Conservation (phyloP, 2,329 filamentous ascomycete genomes). For the Pyrenophora graminea region DNA sequence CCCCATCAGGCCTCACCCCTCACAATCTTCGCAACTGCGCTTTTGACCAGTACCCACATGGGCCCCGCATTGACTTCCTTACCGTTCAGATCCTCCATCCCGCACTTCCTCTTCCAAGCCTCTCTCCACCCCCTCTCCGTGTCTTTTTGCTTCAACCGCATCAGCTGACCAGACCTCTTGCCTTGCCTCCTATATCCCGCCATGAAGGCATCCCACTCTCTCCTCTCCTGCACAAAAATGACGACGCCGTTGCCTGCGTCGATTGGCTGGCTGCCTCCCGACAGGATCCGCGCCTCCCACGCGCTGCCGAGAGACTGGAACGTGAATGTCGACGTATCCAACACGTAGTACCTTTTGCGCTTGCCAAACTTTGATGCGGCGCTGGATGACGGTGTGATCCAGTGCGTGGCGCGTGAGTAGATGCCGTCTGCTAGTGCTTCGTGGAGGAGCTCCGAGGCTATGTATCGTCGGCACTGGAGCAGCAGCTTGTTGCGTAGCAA, state of each 20-base stretch:
- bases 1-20: constrained; percentile 27
- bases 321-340: constrained; percentile 24
- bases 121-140: constrained; percentile 29
- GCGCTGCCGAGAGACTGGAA: constrained; percentile 25
- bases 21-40: constrained; percentile 29
- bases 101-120: constrained; percentile 31
- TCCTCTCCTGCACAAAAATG: constrained; percentile 30
- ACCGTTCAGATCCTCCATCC: constrained; percentile 23
- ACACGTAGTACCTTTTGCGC: constrained; percentile 31
- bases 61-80: constrained; percentile 32
- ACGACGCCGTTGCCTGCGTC: constrained; percentile 33
- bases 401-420: constrained; percentile 28
- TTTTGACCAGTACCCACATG: constrained; percentile 36
- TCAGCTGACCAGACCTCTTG: constrained; percentile 26
- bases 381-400: constrained; percentile 28
- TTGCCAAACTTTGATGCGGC: constrained; percentile 22
- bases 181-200: constrained; percentile 29
- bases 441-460: constrained; percentile 21
- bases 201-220: constrained; percentile 31
- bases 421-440: constrained; percentile 31
- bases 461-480: constrained; percentile 29
- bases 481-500: constrained; percentile 35
- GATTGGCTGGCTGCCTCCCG: constrained; percentile 24
- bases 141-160: constrained; percentile 26
- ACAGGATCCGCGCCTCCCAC: constrained; percentile 31